phyloP scores from a whole-genome alignment of 148 eudicot species.

The Silene conica region DNA sequence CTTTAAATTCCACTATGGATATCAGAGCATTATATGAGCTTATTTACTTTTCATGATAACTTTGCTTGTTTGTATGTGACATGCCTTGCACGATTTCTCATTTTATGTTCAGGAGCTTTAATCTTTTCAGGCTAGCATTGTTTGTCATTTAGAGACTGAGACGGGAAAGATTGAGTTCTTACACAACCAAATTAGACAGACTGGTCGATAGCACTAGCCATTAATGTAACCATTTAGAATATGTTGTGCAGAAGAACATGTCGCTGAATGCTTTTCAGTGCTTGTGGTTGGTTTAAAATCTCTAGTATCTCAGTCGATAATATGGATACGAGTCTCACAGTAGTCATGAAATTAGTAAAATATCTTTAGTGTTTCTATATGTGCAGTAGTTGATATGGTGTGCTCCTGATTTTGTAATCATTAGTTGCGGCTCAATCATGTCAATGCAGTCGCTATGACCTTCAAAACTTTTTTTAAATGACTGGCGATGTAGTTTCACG shows the following conservation, averaged over 20 bases:
- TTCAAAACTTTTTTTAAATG: no score
- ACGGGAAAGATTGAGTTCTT: neutral
- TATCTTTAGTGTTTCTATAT: no score
- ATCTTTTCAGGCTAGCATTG: neutral
- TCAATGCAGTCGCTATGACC: no score
- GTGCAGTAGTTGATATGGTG: no score
- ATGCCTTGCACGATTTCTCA: neutral
- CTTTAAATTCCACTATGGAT: neutral
- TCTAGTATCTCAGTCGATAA: no score
- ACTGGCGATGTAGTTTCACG: no score
- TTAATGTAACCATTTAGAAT: neutral
- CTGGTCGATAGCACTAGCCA: neutral
- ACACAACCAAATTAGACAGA: neutral
- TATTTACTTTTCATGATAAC: neutral
- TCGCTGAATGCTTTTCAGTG: no score
- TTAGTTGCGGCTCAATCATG: no score
- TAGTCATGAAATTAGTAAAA: no score
- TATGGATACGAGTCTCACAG: no score
- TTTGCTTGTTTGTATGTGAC: constrained; percentile 1
- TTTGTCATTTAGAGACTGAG: neutral
- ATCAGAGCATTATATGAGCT: neutral
- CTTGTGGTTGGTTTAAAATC: no score
- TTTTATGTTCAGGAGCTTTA: neutral
- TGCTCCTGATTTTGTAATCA: no score
- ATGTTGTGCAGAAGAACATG: neutral